These are phyloP conservation scores for Gracilaria domingensis DNA, from an alignment of 23 red algal genomes.

Conservation along the genomic window DNA sequence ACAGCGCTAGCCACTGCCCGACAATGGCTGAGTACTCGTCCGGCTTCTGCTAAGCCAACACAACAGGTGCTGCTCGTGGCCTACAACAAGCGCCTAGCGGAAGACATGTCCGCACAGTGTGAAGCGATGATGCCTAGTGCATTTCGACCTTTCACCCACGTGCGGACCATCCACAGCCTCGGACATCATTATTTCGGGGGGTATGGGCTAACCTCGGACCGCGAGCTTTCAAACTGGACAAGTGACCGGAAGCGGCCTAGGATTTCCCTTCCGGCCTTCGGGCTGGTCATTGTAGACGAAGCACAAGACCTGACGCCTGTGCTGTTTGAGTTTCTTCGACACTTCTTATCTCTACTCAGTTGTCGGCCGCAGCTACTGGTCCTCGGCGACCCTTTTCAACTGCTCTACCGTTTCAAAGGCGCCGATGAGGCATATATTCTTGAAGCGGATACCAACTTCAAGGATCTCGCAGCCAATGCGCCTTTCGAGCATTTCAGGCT, in stretches of 20 bases:
- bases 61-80: conserved; percentile 11
- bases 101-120: conserved; percentile 6
- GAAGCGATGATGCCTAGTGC: neutral
- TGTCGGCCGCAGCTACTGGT: conserved; percentile 15
- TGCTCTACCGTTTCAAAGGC: conserved; percentile 35
- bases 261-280: neutral
- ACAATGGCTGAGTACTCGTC: neutral
- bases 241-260: neutral
- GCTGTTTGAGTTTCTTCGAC: neutral
- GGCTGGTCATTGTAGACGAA: conserved; percentile 16
- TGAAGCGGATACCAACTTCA: neutral
- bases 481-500: conserved; percentile 31
- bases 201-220: neutral
- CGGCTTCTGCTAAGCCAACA: neutral
- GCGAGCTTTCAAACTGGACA: neutral
- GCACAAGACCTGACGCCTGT: conserved; percentile 19
- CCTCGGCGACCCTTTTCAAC: conserved; percentile 20
- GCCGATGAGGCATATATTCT: conserved; percentile 27
- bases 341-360: neutral
- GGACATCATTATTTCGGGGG: neutral
- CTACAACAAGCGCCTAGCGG: conserved; percentile 10
- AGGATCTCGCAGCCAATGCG: neutral
- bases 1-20: conserved; percentile 13
- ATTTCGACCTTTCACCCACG: neutral
- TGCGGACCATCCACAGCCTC: conserved; percentile 7